Conservation (phyloP, 2,329 filamentous ascomycete genomes). For the Aureobasidium sp. region DNA sequence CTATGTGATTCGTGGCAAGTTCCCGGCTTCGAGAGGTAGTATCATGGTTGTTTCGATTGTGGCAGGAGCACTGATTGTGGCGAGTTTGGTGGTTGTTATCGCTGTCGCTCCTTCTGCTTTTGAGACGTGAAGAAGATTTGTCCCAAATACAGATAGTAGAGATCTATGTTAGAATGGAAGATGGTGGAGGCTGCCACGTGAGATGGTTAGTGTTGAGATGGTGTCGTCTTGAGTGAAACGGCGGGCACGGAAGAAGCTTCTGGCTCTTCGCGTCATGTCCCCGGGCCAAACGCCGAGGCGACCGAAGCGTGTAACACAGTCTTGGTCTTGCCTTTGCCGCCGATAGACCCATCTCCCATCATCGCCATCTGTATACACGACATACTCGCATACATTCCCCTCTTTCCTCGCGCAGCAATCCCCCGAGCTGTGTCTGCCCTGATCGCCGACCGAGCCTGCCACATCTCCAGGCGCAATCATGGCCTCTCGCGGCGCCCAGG, state of each 20-base stretch:
- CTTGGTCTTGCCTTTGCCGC: background rate
- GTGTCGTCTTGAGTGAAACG: background rate
- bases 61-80: constrained; percentile 49
- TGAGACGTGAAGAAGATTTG: constrained; percentile 22
- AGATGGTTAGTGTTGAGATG: background rate
- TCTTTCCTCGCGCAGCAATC: background rate
- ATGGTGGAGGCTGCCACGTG: background rate
- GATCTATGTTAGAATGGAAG: background rate
- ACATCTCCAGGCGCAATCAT: constrained; percentile 2
- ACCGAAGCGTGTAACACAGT: background rate
- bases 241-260: background rate
- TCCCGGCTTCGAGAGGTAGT: constrained; percentile 67
- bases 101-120: constrained; percentile 42
- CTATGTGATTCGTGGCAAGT: constrained; percentile 72
- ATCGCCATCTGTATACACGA: background rate
- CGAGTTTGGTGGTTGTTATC: constrained; percentile 51
- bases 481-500: constrained; percentile 10
- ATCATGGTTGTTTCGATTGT: constrained; percentile 61
- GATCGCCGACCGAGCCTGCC: background rate
- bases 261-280: background rate
- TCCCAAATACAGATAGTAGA: background rate
- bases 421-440: background rate
- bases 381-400: background rate
- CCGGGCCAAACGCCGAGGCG: background rate
- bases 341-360: background rate